phyloP scores from a whole-genome alignment of 2,329 filamentous ascomycete genomes.

The Rhynchosporium agropyri region DNA sequence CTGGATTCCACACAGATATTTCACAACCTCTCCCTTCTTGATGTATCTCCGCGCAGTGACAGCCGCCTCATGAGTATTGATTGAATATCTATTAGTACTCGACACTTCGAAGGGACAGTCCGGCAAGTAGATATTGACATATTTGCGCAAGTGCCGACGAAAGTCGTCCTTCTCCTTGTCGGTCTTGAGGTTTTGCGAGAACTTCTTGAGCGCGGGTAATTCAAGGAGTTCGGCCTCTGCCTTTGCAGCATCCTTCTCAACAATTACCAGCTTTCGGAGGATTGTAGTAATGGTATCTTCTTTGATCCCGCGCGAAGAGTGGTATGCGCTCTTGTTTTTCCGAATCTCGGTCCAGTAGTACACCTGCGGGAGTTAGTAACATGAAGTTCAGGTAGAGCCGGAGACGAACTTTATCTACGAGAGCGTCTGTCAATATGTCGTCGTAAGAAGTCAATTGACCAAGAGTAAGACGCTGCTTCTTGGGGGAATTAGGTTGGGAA shows the following conservation, averaged over 20 bases:
- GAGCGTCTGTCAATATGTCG: conserved; percentile 90
- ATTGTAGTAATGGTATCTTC: conserved; percentile 61
- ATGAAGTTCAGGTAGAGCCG: conserved; percentile 11
- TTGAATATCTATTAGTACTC: conserved; percentile 89
- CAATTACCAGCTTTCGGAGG: conserved; percentile 67
- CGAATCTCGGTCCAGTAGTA: conserved; percentile 97
- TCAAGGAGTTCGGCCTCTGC: conserved; percentile 75
- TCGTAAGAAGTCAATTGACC: conserved; percentile 90
- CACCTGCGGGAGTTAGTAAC: conserved; percentile 56
- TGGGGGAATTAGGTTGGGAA: conserved; percentile 49
- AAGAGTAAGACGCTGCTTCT: conserved; percentile 78
- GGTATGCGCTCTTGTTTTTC: conserved; percentile 88
- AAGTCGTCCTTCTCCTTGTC: conserved; percentile 87
- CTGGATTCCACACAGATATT: conserved; percentile 87
- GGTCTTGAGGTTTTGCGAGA: conserved; percentile 66
- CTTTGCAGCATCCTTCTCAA: conserved; percentile 69
- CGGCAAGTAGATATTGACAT: conserved; percentile 88
- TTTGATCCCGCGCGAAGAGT: conserved; percentile 77
- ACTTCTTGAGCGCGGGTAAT: conserved; percentile 74
- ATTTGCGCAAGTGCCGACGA: conserved; percentile 80
- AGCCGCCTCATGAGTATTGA: conserved; percentile 80
- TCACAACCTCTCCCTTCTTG: conserved; percentile 80
- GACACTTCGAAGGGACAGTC: conserved; percentile 96
- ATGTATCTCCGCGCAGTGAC: conserved; percentile 81
- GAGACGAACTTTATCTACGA: conserved; percentile 85